Evolutionary conservation across 768 basidiomycete genomes (phyloP), one percentile per base, ranked within the genome.

Genomic region (Agaricus subrufescens): DNA sequence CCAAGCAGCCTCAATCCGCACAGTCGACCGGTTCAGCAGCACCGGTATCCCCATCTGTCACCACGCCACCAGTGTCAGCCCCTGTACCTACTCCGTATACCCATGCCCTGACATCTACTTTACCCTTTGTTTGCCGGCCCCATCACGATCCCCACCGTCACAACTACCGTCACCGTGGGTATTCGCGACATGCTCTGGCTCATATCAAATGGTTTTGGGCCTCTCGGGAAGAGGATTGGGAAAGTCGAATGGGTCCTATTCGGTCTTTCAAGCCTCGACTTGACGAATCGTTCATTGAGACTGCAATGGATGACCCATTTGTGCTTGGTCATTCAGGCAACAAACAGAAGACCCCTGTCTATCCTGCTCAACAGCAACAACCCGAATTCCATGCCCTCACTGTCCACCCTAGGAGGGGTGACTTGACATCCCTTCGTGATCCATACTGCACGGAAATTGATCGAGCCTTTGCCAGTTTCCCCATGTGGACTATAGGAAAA

Each of bases 401-500:
- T 7, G 69, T 79, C 31, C 74, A 82, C 62, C 87, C 87, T n/a
- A 77, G 87, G 2, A 75, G 79, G 10, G 87, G 87, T 4, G 86
- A 88, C 59, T 67, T 89, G 26, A 65, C 73, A 0, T 75, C 83
- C 2, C 67, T 87, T 39, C 78, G 80, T 27, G 84, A 88, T 62
- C 79, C 82, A 2, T 81, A 80, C 62, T 75, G 75, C 48, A 74
- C 71, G 57, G 71, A 80, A 50, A 73, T 85, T 49, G 87, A 89
- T 65, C 80, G 80, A 10, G 81, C 71, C 59, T 85, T 87, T 61
- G 76, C 76, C 57, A 71, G 67, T 34, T 72, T 83, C 62, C 80
- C 83, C 3, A 65, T 82, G 46, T 87, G 85, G 81, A 87, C 86
- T 19, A 81, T 88, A 63, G 69, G 74, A 44, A 88, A 88, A 72